Evolutionary conservation across 148 eudicot genomes (phyloP).

Genomic region (Fagopyrum homotropicum): DNA sequence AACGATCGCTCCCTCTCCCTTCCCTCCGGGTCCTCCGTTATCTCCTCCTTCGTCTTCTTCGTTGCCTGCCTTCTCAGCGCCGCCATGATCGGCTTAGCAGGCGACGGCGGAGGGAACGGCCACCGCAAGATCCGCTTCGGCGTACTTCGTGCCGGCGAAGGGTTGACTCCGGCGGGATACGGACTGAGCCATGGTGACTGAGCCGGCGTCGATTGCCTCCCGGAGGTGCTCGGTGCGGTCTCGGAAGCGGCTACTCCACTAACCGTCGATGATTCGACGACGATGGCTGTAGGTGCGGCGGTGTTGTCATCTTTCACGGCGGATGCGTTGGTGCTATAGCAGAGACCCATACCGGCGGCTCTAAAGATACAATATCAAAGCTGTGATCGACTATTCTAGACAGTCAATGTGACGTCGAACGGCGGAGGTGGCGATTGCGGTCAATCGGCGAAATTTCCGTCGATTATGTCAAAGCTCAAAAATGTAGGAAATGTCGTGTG

Average conservation of each 20-base stretch:
- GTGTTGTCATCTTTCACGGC: constrained; percentile 19
- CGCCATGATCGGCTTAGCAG: constrained; percentile 96
- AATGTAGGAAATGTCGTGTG: constrained; percentile 6
- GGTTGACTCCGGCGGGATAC: constrained; percentile 64
- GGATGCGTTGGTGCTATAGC: constrained; percentile 13
- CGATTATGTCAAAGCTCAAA: constrained; percentile 4
- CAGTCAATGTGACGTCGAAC: not conserved
- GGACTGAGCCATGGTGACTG: constrained; percentile 23
- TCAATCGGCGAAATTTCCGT: constrained; percentile 3
- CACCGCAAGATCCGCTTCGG: constrained; percentile 47
- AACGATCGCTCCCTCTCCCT: constrained; percentile 25
- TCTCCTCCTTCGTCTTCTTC: constrained; percentile 21
- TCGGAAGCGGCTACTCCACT: not conserved
- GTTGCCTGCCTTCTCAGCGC: constrained; percentile 49
- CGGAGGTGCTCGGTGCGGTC: constrained; percentile 17
- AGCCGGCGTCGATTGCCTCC: constrained; percentile 14
- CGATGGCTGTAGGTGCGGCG: not conserved
- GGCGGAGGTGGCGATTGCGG: not conserved
- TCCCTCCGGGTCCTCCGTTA: constrained; percentile 28
- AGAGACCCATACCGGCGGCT: constrained; percentile 16
- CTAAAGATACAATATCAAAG: not conserved
- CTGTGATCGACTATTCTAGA: not conserved
- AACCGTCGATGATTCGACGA: not conserved
- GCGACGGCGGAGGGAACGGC: constrained; percentile 99
- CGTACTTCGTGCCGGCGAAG: constrained; percentile 79